These are phyloP conservation scores for Plasmodium vivax DNA, from an alignment of 169 alveolate species.

Conservation along the genomic window DNA sequence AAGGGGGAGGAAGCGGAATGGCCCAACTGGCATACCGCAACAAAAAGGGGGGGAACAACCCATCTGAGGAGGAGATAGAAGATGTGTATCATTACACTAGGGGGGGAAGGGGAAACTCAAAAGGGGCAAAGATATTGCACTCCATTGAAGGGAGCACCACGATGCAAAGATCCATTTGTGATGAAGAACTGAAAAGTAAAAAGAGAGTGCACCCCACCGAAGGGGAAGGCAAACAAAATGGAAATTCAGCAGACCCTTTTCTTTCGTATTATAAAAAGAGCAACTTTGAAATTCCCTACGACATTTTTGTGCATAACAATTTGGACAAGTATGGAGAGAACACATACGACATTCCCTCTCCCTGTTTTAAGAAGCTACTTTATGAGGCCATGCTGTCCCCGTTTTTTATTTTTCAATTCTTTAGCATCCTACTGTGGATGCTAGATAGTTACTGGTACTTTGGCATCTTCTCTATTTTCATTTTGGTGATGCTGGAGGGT, in stretches of 20 bases:
- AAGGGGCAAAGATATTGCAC: background rate
- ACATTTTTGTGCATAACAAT: constrained; percentile 73
- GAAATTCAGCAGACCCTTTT: background rate
- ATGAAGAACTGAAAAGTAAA: background rate
- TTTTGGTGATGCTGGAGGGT: constrained; percentile 90
- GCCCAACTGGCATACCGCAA: background rate
- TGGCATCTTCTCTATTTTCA: constrained; percentile 91
- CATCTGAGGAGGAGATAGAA: background rate
- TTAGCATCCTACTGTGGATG: constrained; percentile 95
- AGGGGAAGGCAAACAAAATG: background rate
- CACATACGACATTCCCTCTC: constrained; percentile 93
- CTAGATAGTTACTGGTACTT: constrained; percentile 97
- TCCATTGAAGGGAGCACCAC: background rate
- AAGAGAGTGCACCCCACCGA: background rate
- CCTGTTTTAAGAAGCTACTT: constrained; percentile 91
- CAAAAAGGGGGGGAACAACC: background rate
- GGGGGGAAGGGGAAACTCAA: background rate
- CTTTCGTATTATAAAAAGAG: constrained; percentile 26
- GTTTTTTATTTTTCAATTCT: constrained; percentile 96
- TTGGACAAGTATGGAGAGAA: constrained; percentile 90
- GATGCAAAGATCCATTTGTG: background rate
- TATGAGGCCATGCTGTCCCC: constrained; percentile 96
- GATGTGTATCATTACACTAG: background rate
- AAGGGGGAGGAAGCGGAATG: background rate
- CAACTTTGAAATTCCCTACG: constrained; percentile 59